Evolutionary conservation across 192 early-diverging fungal species (phyloP).

Genomic region (Coemansia sp.): DNA sequence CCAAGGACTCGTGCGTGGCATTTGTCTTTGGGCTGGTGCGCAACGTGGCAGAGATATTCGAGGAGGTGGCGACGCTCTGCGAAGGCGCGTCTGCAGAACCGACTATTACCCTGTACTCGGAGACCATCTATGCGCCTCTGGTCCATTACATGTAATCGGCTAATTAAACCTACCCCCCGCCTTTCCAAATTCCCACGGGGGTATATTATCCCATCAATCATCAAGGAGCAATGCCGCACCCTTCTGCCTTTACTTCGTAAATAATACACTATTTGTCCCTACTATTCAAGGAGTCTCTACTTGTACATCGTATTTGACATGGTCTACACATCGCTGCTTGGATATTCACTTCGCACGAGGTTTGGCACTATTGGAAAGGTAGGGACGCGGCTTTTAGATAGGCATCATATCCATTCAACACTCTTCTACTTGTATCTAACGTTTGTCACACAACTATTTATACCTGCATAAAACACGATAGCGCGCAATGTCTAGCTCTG

Average conservation of each 20-base stretch:
- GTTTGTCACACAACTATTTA: neutral
- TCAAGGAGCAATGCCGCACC: neutral
- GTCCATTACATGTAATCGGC: slow-evolving; percentile 7
- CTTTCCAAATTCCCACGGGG: slow-evolving; percentile 13
- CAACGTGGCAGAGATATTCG: slow-evolving; percentile 44
- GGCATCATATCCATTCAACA: neutral
- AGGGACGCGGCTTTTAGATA: neutral
- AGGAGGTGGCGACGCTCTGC: slow-evolving; percentile 38
- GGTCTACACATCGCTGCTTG: neutral
- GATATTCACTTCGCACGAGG: neutral
- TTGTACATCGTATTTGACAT: neutral
- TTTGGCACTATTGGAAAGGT: neutral
- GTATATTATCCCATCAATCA: neutral
- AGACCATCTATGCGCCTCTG: slow-evolving; percentile 16
- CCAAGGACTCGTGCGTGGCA: slow-evolving; percentile 28
- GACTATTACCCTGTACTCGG: slow-evolving; percentile 26
- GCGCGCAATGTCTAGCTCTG: slow-evolving; percentile 33
- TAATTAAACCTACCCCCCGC: neutral
- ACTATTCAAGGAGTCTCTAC: neutral
- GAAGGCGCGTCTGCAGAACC: slow-evolving; percentile 22
- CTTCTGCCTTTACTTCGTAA: slow-evolving; percentile 6
- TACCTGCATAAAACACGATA: slow-evolving; percentile 1
- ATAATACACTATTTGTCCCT: neutral
- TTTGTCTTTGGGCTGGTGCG: slow-evolving; percentile 49
- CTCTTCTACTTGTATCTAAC: neutral